A percentile compares a stretch with the other conserved stretches of the same genome.
Evolutionary conservation across 148 eudicot species (phyloP).

Genomic region (Diospyros kaki): DNA sequence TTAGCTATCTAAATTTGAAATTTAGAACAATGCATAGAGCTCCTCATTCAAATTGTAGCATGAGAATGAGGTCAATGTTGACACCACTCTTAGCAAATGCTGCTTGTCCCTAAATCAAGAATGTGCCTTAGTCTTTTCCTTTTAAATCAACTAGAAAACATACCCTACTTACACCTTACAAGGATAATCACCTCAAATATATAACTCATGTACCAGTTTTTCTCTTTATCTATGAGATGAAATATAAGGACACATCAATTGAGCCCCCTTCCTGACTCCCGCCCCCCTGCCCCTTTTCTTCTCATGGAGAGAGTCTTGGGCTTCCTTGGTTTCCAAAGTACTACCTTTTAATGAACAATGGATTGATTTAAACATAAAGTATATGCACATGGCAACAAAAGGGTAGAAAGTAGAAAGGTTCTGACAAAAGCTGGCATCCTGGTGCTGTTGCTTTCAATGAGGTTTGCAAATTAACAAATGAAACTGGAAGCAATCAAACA

Average conservation of each 20-base stretch:
- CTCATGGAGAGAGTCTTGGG: neutral
- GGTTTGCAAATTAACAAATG: neutral
- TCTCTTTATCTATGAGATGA: neutral
- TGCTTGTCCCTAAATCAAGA: too few species aligned
- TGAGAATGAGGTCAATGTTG: too few species aligned
- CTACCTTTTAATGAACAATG: neutral
- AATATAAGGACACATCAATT: too few species aligned
- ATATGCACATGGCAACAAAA: neutral
- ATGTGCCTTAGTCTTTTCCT: too few species aligned
- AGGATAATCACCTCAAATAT: neutral
- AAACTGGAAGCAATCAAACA: slow-evolving; percentile 1
- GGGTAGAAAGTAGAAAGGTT: neutral
- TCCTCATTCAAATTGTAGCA: too few species aligned
- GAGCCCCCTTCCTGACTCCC: too few species aligned
- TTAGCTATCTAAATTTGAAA: too few species aligned
- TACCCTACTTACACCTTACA: too few species aligned
- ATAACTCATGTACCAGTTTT: neutral
- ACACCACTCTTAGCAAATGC: too few species aligned
- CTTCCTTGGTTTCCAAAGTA: neutral
- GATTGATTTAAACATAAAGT: neutral
- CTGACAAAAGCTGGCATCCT: neutral
- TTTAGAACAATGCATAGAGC: too few species aligned
- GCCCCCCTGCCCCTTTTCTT: too few species aligned
- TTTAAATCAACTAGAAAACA: too few species aligned
- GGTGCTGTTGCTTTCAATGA: neutral